Conservation (phyloP, 495 filamentous ascomycete genomes). For the Rhypophila decipiens region DNA sequence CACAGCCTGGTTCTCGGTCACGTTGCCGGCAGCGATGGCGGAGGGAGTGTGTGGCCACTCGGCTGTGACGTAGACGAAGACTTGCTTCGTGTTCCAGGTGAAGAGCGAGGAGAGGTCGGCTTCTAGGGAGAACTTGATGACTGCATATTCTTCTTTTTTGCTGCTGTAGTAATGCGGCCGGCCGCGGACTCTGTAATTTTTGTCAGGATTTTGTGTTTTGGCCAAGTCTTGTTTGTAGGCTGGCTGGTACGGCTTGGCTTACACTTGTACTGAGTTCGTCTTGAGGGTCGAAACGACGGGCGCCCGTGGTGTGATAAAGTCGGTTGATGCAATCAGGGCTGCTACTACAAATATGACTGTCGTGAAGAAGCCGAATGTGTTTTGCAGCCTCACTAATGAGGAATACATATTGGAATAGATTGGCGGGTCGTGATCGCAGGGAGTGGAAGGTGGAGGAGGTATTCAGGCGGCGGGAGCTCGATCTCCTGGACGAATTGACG, state of each 20-base stretch:
- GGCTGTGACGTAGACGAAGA: conserved; percentile 92
- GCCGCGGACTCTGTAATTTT: conserved; percentile 60
- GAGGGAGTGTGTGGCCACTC: conserved; percentile 59
- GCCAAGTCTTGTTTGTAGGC: too few species aligned
- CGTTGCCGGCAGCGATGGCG: conserved; percentile 23
- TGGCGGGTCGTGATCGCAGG: background rate
- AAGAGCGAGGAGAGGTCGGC: conserved; percentile 82
- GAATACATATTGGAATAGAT: conserved; percentile 67
- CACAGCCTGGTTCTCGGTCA: conserved; percentile 62
- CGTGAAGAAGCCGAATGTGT: conserved; percentile 96
- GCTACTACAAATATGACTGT: conserved; percentile 82
- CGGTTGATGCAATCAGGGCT: conserved; percentile 69
- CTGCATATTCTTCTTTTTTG: conserved; percentile 90
- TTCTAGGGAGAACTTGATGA: conserved; percentile 88
- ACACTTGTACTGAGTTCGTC: conserved; percentile 82
- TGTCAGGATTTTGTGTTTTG: background rate
- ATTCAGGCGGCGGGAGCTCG: background rate
- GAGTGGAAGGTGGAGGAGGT: background rate
- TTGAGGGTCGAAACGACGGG: conserved; percentile 58
- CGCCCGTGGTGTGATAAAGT: conserved; percentile 62
- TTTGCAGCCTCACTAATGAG: conserved; percentile 72
- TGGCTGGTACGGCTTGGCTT: conserved; percentile 27
- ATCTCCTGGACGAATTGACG: background rate
- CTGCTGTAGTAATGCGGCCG: conserved; percentile 88
- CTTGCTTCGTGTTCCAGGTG: conserved; percentile 99